phyloP scores from a whole-genome alignment of 2,329 filamentous ascomycete species.

The Neophaeococcomyces aloes region DNA sequence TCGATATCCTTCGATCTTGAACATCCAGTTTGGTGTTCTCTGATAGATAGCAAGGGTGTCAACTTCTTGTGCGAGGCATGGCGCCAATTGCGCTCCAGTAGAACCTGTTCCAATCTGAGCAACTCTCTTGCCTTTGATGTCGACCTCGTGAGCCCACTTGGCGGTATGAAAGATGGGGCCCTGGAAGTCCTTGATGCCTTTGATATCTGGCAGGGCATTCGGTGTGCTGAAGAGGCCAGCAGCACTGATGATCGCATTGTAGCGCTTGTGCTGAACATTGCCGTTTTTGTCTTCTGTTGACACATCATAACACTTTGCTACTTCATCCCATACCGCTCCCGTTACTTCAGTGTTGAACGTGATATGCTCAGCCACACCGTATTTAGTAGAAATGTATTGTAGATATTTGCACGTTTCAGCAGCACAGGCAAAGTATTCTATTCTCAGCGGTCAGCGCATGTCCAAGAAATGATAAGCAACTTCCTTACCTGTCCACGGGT shows the following conservation, averaged over 20 bases:
- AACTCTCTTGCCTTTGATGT: slow-evolving; percentile 43
- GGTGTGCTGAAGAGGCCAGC: slow-evolving; percentile 38
- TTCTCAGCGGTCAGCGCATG: slow-evolving; percentile 52
- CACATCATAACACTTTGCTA: slow-evolving; percentile 40
- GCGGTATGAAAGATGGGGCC: slow-evolving; percentile 25
- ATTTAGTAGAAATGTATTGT: too few relatives aligned
- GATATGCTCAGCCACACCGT: too few relatives aligned
- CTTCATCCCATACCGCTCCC: slow-evolving; percentile 33
- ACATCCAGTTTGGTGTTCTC: slow-evolving; percentile 45
- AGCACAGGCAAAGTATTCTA: slow-evolving; percentile 27
- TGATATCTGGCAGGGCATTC: slow-evolving; percentile 19
- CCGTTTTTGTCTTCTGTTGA: slow-evolving; percentile 44
- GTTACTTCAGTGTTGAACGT: too few relatives aligned
- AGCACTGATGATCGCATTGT: slow-evolving; percentile 32
- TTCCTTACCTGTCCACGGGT: slow-evolving; percentile 47
- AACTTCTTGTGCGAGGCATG: slow-evolving; percentile 43
- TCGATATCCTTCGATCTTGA: too few relatives aligned
- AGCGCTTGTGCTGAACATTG: slow-evolving; percentile 36
- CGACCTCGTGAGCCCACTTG: slow-evolving; percentile 40
- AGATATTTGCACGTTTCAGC: too few relatives aligned
- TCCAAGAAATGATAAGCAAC: slow-evolving; percentile 48
- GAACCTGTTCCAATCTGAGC: slow-evolving; percentile 49
- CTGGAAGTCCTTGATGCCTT: slow-evolving; percentile 20
- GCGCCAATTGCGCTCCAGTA: slow-evolving; percentile 49
- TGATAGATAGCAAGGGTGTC: slow-evolving; percentile 45